These are phyloP conservation scores for Eucalyptus erythrocorys DNA, from an alignment of 345 rosid genomes.

Conservation along the genomic window DNA sequence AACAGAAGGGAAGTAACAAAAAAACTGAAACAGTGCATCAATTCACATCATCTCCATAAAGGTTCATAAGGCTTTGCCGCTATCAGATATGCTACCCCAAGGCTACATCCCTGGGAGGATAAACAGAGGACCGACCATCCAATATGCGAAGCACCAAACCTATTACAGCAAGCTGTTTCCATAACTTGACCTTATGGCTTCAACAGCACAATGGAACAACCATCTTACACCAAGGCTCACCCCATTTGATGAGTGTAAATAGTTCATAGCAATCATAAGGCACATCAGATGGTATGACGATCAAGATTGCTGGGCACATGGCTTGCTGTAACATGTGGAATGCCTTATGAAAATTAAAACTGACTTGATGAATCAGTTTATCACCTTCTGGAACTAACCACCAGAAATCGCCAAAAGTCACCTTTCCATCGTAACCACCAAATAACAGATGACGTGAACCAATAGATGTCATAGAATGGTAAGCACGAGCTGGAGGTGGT, in stretches of 20 bases:
- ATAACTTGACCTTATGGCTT: not conserved
- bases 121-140: not conserved
- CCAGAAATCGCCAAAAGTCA: constrained; percentile 87
- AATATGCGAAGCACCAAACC: not conserved
- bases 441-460: constrained; percentile 72
- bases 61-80: not conserved
- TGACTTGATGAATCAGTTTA: not conserved
- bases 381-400: constrained; percentile 97
- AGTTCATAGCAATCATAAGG: not conserved
- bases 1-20: not conserved
- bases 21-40: not conserved
- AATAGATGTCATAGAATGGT: constrained; percentile 68
- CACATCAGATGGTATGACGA: not conserved
- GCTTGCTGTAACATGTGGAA: not conserved
- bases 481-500: constrained; percentile 90
- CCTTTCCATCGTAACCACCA: constrained; percentile 97
- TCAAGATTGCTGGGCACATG: not conserved
- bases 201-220: not conserved
- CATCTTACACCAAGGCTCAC: not conserved
- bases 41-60: not conserved
- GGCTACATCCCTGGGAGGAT: not conserved
- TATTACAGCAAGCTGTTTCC: not conserved
- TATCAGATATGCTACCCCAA: not conserved
- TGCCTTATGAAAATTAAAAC: not conserved
- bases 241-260: not conserved